phyloP scores from a whole-genome alignment of 257 asterid species.

The Nicotiana paniculata region DNA sequence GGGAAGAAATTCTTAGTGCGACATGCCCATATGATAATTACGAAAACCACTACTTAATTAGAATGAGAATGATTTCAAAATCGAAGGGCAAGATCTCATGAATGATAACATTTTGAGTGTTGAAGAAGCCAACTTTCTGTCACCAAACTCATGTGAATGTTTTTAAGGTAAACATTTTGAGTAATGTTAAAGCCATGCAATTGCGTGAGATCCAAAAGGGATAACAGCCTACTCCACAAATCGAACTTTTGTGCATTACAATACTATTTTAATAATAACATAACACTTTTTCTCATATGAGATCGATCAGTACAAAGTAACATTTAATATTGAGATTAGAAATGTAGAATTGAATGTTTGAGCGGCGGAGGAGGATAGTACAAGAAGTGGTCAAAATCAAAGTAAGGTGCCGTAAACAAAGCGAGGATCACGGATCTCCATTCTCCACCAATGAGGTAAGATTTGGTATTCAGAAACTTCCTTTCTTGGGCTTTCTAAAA shows the following conservation, averaged over 20 bases:
- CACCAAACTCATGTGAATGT: not conserved
- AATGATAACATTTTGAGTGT: not conserved
- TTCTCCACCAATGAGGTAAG: not conserved
- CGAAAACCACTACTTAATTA: not conserved
- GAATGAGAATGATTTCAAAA: not conserved
- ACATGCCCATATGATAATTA: not conserved
- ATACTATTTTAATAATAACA: too few relatives aligned
- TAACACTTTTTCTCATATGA: too few relatives aligned
- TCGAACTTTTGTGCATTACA: not conserved
- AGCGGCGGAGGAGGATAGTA: not conserved
- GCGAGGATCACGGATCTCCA: slow-evolving; percentile 9
- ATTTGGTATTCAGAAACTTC: not conserved
- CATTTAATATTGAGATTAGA: not conserved
- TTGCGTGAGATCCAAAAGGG: not conserved
- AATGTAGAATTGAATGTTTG: not conserved
- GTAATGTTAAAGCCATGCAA: slow-evolving; percentile 10
- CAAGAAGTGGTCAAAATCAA: slow-evolving; percentile 11
- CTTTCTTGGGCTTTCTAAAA: not conserved
- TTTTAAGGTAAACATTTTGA: slow-evolving; percentile 1
- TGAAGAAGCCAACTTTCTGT: not conserved
- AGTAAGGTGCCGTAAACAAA: not conserved
- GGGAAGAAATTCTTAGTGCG: not conserved
- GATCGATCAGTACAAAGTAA: too few relatives aligned
- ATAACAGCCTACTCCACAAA: not conserved
- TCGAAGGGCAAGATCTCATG: not conserved